A percentile compares a stretch with the other conserved stretches of the same genome.
These are phyloP conservation scores for Volvox carteri DNA, from an alignment of 163 green algal genomes.

Conservation along the genomic window DNA sequence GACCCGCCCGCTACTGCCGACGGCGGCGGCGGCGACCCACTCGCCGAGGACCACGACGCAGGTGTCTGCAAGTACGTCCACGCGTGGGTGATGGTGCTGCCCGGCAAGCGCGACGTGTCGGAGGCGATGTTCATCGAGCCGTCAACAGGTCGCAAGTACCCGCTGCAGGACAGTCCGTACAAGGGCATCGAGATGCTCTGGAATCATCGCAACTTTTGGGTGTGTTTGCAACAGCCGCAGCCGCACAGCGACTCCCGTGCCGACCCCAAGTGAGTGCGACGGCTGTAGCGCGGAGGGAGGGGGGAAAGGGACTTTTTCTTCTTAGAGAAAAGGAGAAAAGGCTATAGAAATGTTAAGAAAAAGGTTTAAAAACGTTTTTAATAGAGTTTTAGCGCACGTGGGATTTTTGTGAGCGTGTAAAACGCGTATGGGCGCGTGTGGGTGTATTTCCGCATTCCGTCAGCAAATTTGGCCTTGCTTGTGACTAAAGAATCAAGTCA, in stretches of 20 bases:
- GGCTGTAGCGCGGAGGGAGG: background rate
- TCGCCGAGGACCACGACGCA: constrained; percentile 44
- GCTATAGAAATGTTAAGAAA: too few species aligned
- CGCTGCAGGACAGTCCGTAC: constrained; percentile 76
- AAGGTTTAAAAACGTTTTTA: too few species aligned
- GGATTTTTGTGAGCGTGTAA: too few species aligned
- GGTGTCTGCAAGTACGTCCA: constrained; percentile 77
- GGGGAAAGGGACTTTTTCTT: background rate
- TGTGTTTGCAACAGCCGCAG: constrained; percentile 80
- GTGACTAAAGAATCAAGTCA: too few species aligned
- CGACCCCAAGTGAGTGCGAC: constrained; percentile 23
- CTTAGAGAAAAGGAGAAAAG: constrained; percentile 1
- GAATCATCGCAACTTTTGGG: constrained; percentile 89
- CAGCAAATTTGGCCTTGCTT: too few species aligned
- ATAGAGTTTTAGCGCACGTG: too few species aligned
- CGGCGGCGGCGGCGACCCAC: background rate
- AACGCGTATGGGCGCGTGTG: too few species aligned
- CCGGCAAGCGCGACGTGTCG: constrained; percentile 80
- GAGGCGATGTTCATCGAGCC: constrained; percentile 87
- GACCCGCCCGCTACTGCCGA: background rate
- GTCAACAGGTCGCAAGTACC: constrained; percentile 74
- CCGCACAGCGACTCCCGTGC: constrained; percentile 81
- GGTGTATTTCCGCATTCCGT: too few species aligned
- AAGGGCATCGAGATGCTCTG: constrained; percentile 86
- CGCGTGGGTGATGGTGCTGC: constrained; percentile 89